Conservation (phyloP, 805 yeast species). For the Sugiyamaella valdiviana region DNA sequence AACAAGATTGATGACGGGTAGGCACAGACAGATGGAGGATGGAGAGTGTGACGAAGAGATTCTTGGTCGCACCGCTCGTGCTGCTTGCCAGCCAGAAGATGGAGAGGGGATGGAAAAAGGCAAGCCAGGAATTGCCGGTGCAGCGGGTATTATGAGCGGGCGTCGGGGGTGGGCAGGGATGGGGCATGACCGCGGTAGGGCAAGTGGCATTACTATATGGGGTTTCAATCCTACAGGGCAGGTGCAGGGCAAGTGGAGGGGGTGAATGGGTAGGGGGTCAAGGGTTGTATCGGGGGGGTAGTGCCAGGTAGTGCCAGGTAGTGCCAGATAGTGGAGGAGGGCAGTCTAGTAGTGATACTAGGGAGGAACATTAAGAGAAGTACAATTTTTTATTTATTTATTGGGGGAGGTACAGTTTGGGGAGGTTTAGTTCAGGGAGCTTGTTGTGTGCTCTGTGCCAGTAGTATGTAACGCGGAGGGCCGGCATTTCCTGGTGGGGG, state of each 20-base stretch:
- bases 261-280: not conserved
- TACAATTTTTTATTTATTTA: too few species aligned
- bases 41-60: not conserved
- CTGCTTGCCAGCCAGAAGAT: not conserved
- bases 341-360: too few species aligned
- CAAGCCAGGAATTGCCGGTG: not conserved
- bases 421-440: not conserved
- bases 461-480: too few species aligned
- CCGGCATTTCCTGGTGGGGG: too few species aligned
- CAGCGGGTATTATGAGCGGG: not conserved
- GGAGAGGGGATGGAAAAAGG: not conserved
- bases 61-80: too few species aligned
- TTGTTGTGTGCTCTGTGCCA: too few species aligned
- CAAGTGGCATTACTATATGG: not conserved
- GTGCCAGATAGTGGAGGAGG: not conserved
- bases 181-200: too few species aligned
- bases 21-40: not conserved
- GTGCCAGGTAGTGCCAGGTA: not conserved
- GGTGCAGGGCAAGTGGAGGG: too few species aligned
- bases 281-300: not conserved
- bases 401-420: not conserved
- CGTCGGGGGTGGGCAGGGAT: too few species aligned
- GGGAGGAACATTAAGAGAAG: too few species aligned
- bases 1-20: not conserved
- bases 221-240: too few species aligned